phyloP scores from a whole-genome alignment of 2,329 filamentous ascomycete genomes.

The Didymella arachidicola region DNA sequence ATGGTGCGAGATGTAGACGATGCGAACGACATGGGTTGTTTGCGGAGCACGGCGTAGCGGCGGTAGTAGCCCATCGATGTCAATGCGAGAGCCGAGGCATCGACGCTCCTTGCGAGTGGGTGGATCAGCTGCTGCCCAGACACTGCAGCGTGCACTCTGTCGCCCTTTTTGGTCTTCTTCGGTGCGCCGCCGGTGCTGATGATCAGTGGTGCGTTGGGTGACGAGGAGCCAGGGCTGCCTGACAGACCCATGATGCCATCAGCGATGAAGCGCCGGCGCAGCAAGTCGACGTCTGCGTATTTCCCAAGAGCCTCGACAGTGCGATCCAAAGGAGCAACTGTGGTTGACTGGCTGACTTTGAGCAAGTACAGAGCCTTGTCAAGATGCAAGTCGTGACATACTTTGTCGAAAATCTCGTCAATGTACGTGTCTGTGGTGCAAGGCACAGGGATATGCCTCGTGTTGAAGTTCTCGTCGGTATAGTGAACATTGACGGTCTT shows the following conservation, averaged over 20 bases:
- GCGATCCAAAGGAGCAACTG: conserved; percentile 77
- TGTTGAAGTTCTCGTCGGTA: conserved; percentile 73
- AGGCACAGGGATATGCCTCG: conserved; percentile 73
- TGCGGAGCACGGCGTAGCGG: conserved; percentile 80
- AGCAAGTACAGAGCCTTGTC: conserved; percentile 83
- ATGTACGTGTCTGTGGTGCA: conserved; percentile 85
- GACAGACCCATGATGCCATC: conserved; percentile 74
- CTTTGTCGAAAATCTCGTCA: conserved; percentile 79
- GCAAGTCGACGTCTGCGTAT: conserved; percentile 76
- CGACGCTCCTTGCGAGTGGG: conserved; percentile 70
- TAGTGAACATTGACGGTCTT: conserved; percentile 78
- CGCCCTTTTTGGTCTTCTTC: conserved; percentile 62
- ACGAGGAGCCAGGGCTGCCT: conserved; percentile 73
- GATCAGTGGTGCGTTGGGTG: conserved; percentile 71
- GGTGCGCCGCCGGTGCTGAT: conserved; percentile 60
- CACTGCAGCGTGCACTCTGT: conserved; percentile 57
- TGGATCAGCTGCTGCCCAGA: conserved; percentile 62
- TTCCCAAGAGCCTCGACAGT: conserved; percentile 81
- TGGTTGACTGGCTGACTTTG: conserved; percentile 76
- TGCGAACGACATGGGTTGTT: conserved; percentile 82
- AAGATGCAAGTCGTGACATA: conserved; percentile 78
- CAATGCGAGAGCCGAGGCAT: conserved; percentile 50
- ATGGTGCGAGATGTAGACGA: conserved; percentile 77
- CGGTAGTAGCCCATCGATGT: conserved; percentile 62
- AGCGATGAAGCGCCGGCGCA: conserved; percentile 76